These are phyloP conservation scores for apple (Malus domestica) DNA, from an alignment of 306 rosid species.

Conservation along the genomic window ASM211411v1 NC_041803.1:9474501-9475000, in stretches of 20 bases:
- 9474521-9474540: constrained; percentile 50
- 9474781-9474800: constrained; percentile 84
- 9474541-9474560: constrained; percentile 54
- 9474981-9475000: constrained; percentile 95
- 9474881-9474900: constrained; percentile 89
- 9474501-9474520: constrained; percentile 78
- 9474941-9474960: constrained; percentile 93
- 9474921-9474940: constrained; percentile 95
- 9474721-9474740: constrained; percentile 89
- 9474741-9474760: constrained; percentile 93
- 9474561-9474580: constrained; percentile 52
- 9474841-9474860: constrained; percentile 79
- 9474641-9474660: constrained; percentile 78
- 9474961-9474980: constrained; percentile 92
- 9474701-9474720: constrained; percentile 78
- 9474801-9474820: constrained; percentile 85
- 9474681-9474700: constrained; percentile 95
- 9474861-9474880: constrained; percentile 68
- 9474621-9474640: constrained; percentile 92
- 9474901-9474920: constrained; percentile 95
- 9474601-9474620: constrained; percentile 79
- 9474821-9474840: constrained; percentile 71
- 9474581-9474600: constrained; percentile 74
- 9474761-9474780: constrained; percentile 92
- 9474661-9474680: constrained; percentile 56